Conservation (phyloP, 768 basidiomycete species). For the Podaxis sp. region DNA sequence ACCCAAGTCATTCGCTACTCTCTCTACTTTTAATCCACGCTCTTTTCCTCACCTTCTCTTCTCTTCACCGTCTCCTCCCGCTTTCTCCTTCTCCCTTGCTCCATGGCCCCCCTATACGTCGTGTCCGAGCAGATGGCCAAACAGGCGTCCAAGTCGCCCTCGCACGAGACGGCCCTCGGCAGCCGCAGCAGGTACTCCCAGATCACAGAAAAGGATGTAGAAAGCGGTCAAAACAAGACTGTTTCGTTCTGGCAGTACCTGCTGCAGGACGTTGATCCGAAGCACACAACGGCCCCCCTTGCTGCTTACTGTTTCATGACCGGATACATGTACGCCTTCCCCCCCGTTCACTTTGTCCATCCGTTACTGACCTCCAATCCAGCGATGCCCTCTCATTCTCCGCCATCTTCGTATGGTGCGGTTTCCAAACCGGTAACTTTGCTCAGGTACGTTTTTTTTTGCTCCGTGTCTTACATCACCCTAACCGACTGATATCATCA, state of each 20-base stretch:
- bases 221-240: background rate
- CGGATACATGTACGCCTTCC: conserved; percentile 56
- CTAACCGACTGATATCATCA: background rate
- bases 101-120: background rate
- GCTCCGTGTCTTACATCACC: background rate
- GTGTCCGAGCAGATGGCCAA: background rate
- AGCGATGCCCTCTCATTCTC: conserved; percentile 75
- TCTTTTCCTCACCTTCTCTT: background rate
- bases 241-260: conserved; percentile 33
- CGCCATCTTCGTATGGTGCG: conserved; percentile 80
- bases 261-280: conserved; percentile 46
- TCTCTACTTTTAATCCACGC: background rate
- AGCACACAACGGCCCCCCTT: conserved; percentile 46
- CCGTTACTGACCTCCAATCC: background rate
- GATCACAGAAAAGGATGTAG: background rate
- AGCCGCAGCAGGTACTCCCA: background rate
- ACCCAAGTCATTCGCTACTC: background rate
- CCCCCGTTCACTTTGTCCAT: background rate
- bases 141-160: background rate
- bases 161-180: background rate
- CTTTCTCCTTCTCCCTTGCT: background rate
- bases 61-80: background rate
- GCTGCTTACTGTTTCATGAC: conserved; percentile 74
- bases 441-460: conserved; percentile 42
- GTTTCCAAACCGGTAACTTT: conserved; percentile 80